Evolutionary conservation across 139 green algal species (phyloP).

Genomic region (Tetradesmus lagerheimii): DNA sequence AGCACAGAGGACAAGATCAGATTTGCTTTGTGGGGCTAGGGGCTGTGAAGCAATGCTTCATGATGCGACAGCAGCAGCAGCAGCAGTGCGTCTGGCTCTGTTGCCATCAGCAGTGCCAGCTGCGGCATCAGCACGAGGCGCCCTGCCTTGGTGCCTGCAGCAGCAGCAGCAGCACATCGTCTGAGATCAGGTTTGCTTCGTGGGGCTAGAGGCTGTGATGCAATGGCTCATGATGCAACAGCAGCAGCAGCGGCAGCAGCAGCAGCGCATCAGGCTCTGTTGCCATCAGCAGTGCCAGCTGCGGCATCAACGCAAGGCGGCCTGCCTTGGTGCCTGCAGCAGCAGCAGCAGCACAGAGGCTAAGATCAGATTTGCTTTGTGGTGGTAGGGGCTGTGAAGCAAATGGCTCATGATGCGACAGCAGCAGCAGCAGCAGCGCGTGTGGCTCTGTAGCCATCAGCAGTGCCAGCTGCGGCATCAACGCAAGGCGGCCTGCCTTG

Average conservation of each 20-base stretch:
- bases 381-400: too few relatives aligned
- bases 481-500: slow-evolving; percentile 15
- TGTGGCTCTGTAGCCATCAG: slow-evolving; percentile 76
- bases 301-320: slow-evolving; percentile 5
- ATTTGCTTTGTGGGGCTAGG: background rate
- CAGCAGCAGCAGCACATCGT: too few relatives aligned
- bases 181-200: too few relatives aligned
- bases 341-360: background rate
- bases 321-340: slow-evolving; percentile 5
- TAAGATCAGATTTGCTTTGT: too few relatives aligned
- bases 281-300: slow-evolving; percentile 66
- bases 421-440: slow-evolving; percentile 66
- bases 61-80: too few relatives aligned
- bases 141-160: slow-evolving; percentile 14
- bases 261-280: slow-evolving; percentile 70
- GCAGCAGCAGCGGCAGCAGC: slow-evolving; percentile 60
- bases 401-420: too few relatives aligned
- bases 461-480: slow-evolving; percentile 39
- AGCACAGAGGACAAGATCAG: too few relatives aligned
- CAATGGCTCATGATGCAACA: too few relatives aligned
- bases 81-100: slow-evolving; percentile 70
- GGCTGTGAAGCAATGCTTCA: too few relatives aligned
- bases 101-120: slow-evolving; percentile 65
- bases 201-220: too few relatives aligned
- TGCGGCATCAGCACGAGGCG: slow-evolving; percentile 17